Percentiles rank a stretch among this genome's conserved stretches.
phyloP scores from a whole-genome alignment of 2,329 filamentous ascomycete species.

The Phaeophleospora eucalypticola region DNA sequence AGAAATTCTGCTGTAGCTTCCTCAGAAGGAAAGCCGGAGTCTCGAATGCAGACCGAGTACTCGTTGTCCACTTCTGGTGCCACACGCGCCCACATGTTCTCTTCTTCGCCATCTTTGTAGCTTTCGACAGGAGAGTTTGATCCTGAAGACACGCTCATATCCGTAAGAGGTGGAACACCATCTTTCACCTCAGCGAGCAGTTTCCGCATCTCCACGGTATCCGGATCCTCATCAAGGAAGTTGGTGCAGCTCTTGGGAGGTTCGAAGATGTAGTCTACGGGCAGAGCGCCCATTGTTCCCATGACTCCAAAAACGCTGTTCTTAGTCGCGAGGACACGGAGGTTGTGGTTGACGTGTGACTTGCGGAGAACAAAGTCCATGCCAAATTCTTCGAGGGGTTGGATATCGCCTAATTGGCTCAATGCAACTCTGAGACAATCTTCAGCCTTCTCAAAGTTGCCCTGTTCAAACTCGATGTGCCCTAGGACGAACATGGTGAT shows the following conservation, averaged over 20 bases:
- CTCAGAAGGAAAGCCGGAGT: background rate
- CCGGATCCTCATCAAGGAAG: no score
- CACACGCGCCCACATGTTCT: background rate
- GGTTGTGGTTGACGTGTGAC: constrained; percentile 12
- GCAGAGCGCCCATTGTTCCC: constrained; percentile 15
- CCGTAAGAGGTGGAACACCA: constrained; percentile 9
- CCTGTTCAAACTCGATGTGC: constrained; percentile 26
- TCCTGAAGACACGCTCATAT: constrained; percentile 7
- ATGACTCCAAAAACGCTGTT: constrained; percentile 4
- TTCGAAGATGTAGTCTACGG: constrained; percentile 28
- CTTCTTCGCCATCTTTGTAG: background rate
- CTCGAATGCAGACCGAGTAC: background rate
- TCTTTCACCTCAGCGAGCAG: constrained; percentile 4
- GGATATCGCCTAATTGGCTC: constrained; percentile 11
- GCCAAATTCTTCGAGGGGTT: constrained; percentile 13
- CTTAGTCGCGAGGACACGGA: constrained; percentile 7
- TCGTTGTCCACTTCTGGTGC: background rate
- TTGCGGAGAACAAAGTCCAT: constrained; percentile 23
- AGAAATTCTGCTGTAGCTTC: background rate
- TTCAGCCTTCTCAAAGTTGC: constrained; percentile 17
- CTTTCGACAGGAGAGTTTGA: constrained; percentile 7
- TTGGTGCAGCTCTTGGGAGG: no score
- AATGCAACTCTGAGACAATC: constrained; percentile 23
- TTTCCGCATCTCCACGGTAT: no score
- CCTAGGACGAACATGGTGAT: constrained; percentile 30